phyloP scores from a whole-genome alignment of 106 monocot genomes.

The Platanthera guangdongensis region DNA sequence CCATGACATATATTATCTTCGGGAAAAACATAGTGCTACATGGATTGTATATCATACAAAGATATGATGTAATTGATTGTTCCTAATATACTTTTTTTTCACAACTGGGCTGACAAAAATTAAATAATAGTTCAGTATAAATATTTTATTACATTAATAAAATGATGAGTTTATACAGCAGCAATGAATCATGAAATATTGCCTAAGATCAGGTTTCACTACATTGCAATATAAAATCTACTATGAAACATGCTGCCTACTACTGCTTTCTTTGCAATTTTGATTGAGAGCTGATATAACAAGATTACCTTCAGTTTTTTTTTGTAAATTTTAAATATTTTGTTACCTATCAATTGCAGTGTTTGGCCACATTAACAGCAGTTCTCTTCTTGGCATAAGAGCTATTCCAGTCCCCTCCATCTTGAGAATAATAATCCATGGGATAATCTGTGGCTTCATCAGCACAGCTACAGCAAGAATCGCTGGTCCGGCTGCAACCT shows the following conservation, averaged over 20 bases:
- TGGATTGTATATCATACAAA: neutral
- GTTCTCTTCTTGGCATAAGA: conserved; percentile 59
- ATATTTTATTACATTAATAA: neutral
- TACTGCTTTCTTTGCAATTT: neutral
- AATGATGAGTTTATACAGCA: neutral
- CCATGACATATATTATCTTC: too few relatives aligned
- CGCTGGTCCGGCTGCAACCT: conserved; percentile 13
- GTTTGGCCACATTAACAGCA: conserved; percentile 15
- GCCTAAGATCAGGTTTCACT: neutral
- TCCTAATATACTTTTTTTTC: neutral
- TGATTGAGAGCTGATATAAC: neutral
- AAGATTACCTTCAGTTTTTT: neutral
- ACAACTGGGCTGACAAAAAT: neutral
- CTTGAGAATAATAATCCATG: conserved; percentile 98
- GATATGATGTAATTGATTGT: neutral
- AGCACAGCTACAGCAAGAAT: conserved; percentile 10
- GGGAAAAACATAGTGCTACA: too few relatives aligned
- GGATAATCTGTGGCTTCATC: conserved; percentile 60
- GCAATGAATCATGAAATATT: neutral
- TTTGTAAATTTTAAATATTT: neutral
- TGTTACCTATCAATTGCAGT: neutral
- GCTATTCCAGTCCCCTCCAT: conserved; percentile 97
- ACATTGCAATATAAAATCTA: neutral
- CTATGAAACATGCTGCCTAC: neutral
- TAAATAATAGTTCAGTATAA: neutral